Percentiles rank a stretch among this genome's conserved stretches.
phyloP scores from a whole-genome alignment of 2,329 filamentous ascomycete species.

The Diplodia sapinea region DNA sequence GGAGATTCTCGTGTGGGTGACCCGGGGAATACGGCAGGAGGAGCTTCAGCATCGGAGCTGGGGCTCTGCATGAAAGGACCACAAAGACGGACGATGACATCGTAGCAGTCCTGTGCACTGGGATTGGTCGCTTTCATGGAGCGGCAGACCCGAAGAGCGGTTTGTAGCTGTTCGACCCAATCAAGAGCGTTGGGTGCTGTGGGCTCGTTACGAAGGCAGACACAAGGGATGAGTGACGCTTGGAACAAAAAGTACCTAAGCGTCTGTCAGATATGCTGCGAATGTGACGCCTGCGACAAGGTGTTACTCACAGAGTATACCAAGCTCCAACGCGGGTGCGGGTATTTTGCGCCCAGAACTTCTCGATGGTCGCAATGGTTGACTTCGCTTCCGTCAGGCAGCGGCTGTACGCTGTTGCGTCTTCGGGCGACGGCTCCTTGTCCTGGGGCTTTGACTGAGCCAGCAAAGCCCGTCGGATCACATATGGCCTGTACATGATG shows the following conservation, averaged over 20 bases:
- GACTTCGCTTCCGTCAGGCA: slow-evolving; percentile 52
- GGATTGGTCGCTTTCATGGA: slow-evolving; percentile 49
- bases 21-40: slow-evolving; percentile 24
- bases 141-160: slow-evolving; percentile 47
- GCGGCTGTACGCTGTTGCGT: slow-evolving; percentile 41
- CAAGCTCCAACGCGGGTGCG: slow-evolving; percentile 52
- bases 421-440: slow-evolving; percentile 33
- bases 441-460: slow-evolving; percentile 34
- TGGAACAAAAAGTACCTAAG: slow-evolving; percentile 53
- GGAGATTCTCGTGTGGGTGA: slow-evolving; percentile 34
- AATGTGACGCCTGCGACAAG: too few species aligned
- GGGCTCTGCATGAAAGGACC: slow-evolving; percentile 36
- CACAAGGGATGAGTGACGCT: slow-evolving; percentile 56
- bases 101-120: slow-evolving; percentile 51
- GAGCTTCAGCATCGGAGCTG: slow-evolving; percentile 21
- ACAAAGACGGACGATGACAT: slow-evolving; percentile 52
- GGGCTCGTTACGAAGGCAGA: slow-evolving; percentile 55
- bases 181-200: slow-evolving; percentile 44
- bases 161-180: slow-evolving; percentile 52
- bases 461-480: slow-evolving; percentile 48
- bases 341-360: slow-evolving; percentile 48
- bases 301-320: slow-evolving; percentile 51
- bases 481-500: slow-evolving; percentile 56
- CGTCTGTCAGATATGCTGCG: neutral
- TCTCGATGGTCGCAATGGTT: slow-evolving; percentile 49